A percentile compares a stretch with the other conserved stretches of the same genome.
Evolutionary conservation across 257 asterid species (phyloP).

Genomic region (Phtheirospermum japonicum): DNA sequence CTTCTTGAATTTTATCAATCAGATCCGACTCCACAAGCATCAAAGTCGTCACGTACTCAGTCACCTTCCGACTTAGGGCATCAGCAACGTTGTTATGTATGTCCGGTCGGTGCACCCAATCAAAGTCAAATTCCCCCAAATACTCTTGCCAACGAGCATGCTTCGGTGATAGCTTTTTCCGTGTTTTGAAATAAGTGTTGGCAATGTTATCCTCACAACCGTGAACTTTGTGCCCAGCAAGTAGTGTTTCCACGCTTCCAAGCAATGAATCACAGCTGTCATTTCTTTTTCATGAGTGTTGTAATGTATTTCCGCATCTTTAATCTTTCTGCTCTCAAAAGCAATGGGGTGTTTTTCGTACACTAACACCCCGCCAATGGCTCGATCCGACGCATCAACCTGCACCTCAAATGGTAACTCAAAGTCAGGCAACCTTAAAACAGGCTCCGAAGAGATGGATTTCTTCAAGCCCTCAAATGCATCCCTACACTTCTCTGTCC

Average conservation of each 20-base stretch:
- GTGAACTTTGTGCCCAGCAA: not conserved
- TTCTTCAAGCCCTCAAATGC: not conserved
- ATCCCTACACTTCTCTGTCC: not conserved
- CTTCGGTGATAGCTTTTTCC: too few species aligned
- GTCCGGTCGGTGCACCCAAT: too few species aligned
- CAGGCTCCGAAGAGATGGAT: fast-evolving
- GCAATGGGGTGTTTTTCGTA: not conserved
- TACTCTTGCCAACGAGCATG: too few species aligned
- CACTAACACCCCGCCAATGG: not conserved
- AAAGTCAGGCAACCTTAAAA: conserved; percentile 7
- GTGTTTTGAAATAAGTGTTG: too few species aligned
- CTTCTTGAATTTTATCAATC: too few species aligned
- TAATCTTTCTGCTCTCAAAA: too few species aligned
- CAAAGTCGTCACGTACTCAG: too few species aligned
- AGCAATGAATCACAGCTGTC: not conserved
- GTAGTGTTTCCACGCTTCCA: not conserved
- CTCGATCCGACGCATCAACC: not conserved
- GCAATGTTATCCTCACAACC: too few species aligned
- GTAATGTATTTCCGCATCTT: not conserved
- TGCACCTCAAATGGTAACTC: conserved; percentile 4
- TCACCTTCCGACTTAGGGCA: too few species aligned
- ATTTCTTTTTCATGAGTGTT: not conserved
- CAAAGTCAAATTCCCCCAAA: too few species aligned
- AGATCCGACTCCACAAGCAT: too few species aligned
- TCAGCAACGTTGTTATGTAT: too few species aligned